Evolutionary conservation across 805 yeast genomes (phyloP).

Genomic region (Komagataella ulmi): DNA sequence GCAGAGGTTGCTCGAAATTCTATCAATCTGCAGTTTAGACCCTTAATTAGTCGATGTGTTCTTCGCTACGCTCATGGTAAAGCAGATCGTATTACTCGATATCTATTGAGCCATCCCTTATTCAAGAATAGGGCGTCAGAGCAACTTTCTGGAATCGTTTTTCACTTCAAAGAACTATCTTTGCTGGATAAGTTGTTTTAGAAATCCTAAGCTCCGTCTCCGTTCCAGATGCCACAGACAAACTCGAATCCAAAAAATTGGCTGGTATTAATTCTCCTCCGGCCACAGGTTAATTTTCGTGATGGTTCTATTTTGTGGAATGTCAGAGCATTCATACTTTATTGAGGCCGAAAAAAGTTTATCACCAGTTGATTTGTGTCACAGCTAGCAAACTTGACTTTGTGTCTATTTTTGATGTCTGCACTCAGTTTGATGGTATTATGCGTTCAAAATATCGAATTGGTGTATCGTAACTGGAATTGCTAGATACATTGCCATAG

Average conservation of each 20-base stretch:
- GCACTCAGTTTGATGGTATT: constrained; percentile 40
- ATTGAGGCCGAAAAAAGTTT: constrained; percentile 9
- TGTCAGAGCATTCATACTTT: constrained; percentile 23
- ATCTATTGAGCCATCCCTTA: too few species aligned
- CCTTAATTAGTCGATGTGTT: too few species aligned
- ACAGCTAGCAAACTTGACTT: constrained; percentile 36
- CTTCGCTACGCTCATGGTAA: too few species aligned
- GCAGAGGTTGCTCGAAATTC: too few species aligned
- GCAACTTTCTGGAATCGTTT: too few species aligned
- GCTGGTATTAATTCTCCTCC: constrained; percentile 28
- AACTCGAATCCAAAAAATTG: constrained; percentile 19
- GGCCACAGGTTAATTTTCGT: constrained; percentile 33
- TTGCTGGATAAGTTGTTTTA: constrained; percentile 6
- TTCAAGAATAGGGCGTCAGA: too few species aligned
- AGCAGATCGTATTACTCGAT: too few species aligned
- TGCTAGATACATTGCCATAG: constrained; percentile 55
- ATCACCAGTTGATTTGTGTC: constrained; percentile 23
- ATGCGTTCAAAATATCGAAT: constrained; percentile 29
- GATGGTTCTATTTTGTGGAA: constrained; percentile 46
- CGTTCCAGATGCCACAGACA: constrained; percentile 20
- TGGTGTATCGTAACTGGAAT: constrained; percentile 47
- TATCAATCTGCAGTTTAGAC: too few species aligned
- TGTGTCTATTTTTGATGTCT: constrained; percentile 43
- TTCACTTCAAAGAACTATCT: not conserved
- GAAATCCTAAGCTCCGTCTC: constrained; percentile 28